Evolutionary conservation across 345 rosid genomes (phyloP).

Genomic region (Nasturtium officinale): DNA sequence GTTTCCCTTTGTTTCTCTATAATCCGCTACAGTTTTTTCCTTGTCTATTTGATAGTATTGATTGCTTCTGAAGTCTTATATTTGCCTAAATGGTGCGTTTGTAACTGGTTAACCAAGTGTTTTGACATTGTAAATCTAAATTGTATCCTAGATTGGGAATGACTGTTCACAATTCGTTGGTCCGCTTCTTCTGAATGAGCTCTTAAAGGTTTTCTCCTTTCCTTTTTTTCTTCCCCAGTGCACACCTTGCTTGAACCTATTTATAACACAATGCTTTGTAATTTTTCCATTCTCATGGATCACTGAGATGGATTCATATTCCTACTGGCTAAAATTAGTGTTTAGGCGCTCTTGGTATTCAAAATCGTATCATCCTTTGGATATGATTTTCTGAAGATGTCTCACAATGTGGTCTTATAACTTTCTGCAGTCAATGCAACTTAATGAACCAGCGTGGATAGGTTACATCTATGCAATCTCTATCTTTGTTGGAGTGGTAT

Average conservation of each 20-base stretch:
- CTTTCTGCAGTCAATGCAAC: conserved; percentile 94
- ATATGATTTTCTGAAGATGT: conserved; percentile 25
- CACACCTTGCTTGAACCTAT: conserved; percentile 8
- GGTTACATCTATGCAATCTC: conserved; percentile 92
- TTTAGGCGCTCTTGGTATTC: conserved; percentile 20
- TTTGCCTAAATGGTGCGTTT: conserved; percentile 16
- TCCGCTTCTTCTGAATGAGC: conserved; percentile 80
- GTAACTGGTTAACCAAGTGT: conserved; percentile 28
- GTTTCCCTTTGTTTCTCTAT: conserved; percentile 1
- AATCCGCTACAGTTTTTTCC: neutral
- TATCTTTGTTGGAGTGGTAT: conserved; percentile 97
- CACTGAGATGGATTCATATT: neutral
- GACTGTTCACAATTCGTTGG: conserved; percentile 96
- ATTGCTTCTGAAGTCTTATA: conserved; percentile 4
- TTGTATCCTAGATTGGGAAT: conserved; percentile 69
- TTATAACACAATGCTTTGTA: conserved; percentile 11
- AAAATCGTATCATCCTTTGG: conserved; percentile 22
- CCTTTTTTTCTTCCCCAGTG: conserved; percentile 6
- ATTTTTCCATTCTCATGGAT: conserved; percentile 4
- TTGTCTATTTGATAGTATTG: conserved; percentile 12
- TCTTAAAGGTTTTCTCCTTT: conserved; percentile 67
- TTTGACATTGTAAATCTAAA: conserved; percentile 17
- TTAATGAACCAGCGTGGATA: conserved; percentile 85
- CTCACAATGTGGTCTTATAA: conserved; percentile 31
- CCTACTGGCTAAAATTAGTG: neutral